Evolutionary conservation across 768 basidiomycete species (phyloP).

Genomic region (Asterophora parasitica): DNA sequence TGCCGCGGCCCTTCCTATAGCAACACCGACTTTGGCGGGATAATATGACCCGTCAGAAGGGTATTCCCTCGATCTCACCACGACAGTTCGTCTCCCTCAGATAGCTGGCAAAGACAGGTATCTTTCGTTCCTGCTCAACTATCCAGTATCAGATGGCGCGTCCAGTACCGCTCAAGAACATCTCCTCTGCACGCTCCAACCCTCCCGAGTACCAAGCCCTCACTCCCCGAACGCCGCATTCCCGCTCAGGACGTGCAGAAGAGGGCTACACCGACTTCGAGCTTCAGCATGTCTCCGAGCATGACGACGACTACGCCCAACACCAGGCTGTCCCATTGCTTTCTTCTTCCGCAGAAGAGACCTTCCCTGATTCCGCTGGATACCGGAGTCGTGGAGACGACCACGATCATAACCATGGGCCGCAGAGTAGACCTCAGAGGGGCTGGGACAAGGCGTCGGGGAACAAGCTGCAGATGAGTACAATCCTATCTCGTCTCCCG

Average conservation of each 20-base stretch:
- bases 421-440: slow-evolving; percentile 6
- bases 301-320: slow-evolving; percentile 32
- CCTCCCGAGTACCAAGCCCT: slow-evolving; percentile 32
- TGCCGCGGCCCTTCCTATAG: neutral
- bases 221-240: slow-evolving; percentile 62
- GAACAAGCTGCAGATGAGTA: slow-evolving; percentile 18
- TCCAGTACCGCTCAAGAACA: slow-evolving; percentile 33
- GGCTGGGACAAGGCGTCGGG: slow-evolving; percentile 6
- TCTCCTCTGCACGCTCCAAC: slow-evolving; percentile 28
- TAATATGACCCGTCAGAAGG: neutral
- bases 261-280: slow-evolving; percentile 49
- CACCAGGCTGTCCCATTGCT: slow-evolving; percentile 46
- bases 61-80: too few species aligned
- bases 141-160: slow-evolving; percentile 28
- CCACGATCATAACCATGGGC: slow-evolving; percentile 29
- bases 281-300: slow-evolving; percentile 31
- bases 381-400: slow-evolving; percentile 40
- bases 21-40: neutral
- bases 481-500: slow-evolving; percentile 30
- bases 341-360: slow-evolving; percentile 37
- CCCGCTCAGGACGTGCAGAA: slow-evolving; percentile 53
- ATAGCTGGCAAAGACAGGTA: too few species aligned
- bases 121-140: too few species aligned
- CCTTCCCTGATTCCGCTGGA: slow-evolving; percentile 34
- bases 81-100: too few species aligned